These are phyloP conservation scores for Plasmodium malariae DNA, from an alignment of 169 alveolate species.

Conservation along the genomic window DNA sequence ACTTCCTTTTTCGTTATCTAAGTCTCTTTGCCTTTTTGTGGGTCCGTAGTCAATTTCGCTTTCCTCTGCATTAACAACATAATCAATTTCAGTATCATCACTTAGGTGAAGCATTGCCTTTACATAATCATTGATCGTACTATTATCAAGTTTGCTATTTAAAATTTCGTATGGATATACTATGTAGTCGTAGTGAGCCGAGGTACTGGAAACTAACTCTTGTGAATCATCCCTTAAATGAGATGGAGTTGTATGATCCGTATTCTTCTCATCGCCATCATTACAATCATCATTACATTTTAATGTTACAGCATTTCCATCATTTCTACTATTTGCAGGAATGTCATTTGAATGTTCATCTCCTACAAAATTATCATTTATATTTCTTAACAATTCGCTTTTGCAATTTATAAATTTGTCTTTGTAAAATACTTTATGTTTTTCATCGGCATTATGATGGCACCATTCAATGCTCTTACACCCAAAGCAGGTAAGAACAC, in stretches of 20 bases:
- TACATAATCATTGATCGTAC: constrained; percentile 35
- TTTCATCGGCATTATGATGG: neutral
- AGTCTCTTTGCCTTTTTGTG: too few species aligned
- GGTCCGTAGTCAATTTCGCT: too few species aligned
- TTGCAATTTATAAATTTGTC: constrained; percentile 23
- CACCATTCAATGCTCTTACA: constrained; percentile 71
- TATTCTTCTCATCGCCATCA: neutral
- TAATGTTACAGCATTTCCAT: neutral
- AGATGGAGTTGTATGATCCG: neutral
- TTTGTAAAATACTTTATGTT: constrained; percentile 32
- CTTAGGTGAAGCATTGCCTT: constrained; percentile 18
- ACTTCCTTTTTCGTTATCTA: too few species aligned
- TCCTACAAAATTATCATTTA: neutral
- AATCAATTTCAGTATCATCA: constrained; percentile 8
- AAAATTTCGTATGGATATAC: constrained; percentile 28
- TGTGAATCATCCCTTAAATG: neutral
- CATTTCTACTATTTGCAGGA: neutral
- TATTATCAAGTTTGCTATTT: neutral
- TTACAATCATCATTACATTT: neutral
- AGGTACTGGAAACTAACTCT: too few species aligned
- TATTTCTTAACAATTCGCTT: constrained; percentile 13
- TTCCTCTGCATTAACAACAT: neutral
- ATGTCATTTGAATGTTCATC: too few species aligned
- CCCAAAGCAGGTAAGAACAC: constrained; percentile 51
- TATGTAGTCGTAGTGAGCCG: constrained; percentile 43